Evolutionary conservation across 495 filamentous ascomycete genomes (phyloP), one percentile per base, ranked within the genome.

Genomic region (Apiosordaria backusii): DNA sequence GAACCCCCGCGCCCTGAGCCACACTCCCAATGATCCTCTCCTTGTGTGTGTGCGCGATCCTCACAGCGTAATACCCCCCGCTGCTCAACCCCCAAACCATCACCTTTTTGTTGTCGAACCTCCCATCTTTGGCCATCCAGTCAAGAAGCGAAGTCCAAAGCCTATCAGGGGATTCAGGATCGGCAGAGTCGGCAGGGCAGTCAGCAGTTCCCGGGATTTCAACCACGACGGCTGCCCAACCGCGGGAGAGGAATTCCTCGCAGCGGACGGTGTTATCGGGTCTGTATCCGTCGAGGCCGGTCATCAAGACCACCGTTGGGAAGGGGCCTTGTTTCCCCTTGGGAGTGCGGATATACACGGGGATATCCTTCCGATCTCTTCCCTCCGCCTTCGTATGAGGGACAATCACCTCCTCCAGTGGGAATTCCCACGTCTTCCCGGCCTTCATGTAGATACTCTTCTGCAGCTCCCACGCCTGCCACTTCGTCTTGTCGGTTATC

Each of bases 161-260:
- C 21, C 88, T 79, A 25, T 87, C 86, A 0, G 80, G 68, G 3
- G 74, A 72, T 23, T 74, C 69, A 3, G 84, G 78, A 63, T 85
- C 82, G 0, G 79, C 75, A 4, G 76, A 79, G 64, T 88, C 85
- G 0, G 90, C 89, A 0, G 90, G 91, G 65, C 84, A 91, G 73
- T 94, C 91, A 2, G 89, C 91, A 1, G 91, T 94, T 0, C 91
- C 91, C 0, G 90, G 91, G 65, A 94, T 91, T 77, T 94, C 91
- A 24, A 86, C 82, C 26, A 90, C 79, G 4, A 92, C 80, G 1
- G 74, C 78, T 24, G 75, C 88, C 86, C 83, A 89, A 22, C 83
- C 86, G 66, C 83, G 85, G 61, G 78, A 75, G 13, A 86, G 71
- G 68, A 88, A 90, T 75, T 90, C 87, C 45, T 90, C 82, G 62